Evolutionary conservation across 2,329 filamentous ascomycete species (phyloP).

Genomic region (Pestalotiopsis sp.): DNA sequence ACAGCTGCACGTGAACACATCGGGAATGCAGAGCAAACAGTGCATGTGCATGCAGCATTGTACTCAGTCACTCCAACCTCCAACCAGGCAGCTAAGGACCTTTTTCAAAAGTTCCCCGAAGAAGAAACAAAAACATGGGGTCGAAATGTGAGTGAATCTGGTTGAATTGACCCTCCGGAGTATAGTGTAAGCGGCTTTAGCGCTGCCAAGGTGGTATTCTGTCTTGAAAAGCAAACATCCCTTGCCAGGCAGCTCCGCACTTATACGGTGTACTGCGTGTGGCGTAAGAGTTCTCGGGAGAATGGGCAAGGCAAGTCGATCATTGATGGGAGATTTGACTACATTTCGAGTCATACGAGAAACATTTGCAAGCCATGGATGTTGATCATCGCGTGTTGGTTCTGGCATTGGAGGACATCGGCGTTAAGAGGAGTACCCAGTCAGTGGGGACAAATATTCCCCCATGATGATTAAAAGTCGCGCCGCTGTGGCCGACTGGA

Average conservation of each 20-base stretch:
- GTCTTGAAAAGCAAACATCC: background rate
- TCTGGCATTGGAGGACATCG: background rate
- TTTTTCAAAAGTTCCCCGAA: background rate
- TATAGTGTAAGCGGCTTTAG: background rate
- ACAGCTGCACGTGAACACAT: background rate
- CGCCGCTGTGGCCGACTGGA: background rate
- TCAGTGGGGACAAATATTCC: constrained; percentile 1
- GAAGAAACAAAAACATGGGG: background rate
- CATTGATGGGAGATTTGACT: background rate
- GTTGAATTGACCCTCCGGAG: background rate
- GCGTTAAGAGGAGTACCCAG: background rate
- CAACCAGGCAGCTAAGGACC: background rate
- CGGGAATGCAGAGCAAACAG: background rate
- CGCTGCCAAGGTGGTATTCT: background rate
- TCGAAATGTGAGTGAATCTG: background rate
- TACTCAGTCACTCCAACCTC: background rate
- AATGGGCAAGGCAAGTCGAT: background rate
- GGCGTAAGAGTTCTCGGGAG: background rate
- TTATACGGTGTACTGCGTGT: background rate
- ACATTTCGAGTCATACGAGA: background rate
- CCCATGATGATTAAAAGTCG: constrained; percentile 1
- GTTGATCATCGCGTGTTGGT: background rate
- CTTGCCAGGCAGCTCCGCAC: background rate
- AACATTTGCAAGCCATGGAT: background rate
- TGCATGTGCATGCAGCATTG: background rate